Percentiles rank a stretch among this genome's conserved stretches.
Evolutionary conservation across 2,329 filamentous ascomycete genomes (phyloP).

Genomic region (Lachnellula cervina): DNA sequence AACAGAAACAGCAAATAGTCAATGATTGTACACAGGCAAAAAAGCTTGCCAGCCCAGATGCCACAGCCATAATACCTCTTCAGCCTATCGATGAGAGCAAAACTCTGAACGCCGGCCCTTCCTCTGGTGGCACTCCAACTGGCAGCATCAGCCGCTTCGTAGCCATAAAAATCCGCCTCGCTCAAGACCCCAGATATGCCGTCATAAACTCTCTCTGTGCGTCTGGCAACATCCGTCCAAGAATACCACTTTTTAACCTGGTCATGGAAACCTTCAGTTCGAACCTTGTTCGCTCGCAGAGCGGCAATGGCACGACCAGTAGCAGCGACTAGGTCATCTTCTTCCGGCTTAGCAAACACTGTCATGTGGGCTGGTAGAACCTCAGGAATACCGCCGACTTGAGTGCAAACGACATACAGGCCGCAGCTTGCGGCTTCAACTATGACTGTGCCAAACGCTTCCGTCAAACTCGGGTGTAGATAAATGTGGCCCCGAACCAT

Average conservation of each 20-base stretch:
- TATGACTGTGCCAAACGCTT: constrained; percentile 96
- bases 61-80: constrained; percentile 98
- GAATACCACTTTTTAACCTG: constrained; percentile 99
- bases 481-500: constrained; percentile 98
- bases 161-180: constrained; percentile 84
- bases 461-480: constrained; percentile 88
- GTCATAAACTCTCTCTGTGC: constrained; percentile 92
- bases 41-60: constrained; percentile 96
- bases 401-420: constrained; percentile 92
- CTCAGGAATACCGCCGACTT: constrained; percentile 94
- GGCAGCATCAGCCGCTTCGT: constrained; percentile 57
- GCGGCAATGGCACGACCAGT: constrained; percentile 86
- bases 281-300: constrained; percentile 77
- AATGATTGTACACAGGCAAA: constrained; percentile 89
- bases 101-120: constrained; percentile 69
- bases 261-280: constrained; percentile 91
- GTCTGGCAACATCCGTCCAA: constrained; percentile 90
- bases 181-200: constrained; percentile 83
- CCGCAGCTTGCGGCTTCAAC: constrained; percentile 96
- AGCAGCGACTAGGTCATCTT: constrained; percentile 86
- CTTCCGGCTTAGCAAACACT: constrained; percentile 92
- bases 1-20: constrained; percentile 90
- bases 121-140: constrained; percentile 68
- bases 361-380: constrained; percentile 97
- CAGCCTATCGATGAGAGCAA: constrained; percentile 87